These are phyloP conservation scores for Cystofilobasidium bisporidii DNA, from an alignment of 768 basidiomycete species.

Conservation along the genomic window DNA sequence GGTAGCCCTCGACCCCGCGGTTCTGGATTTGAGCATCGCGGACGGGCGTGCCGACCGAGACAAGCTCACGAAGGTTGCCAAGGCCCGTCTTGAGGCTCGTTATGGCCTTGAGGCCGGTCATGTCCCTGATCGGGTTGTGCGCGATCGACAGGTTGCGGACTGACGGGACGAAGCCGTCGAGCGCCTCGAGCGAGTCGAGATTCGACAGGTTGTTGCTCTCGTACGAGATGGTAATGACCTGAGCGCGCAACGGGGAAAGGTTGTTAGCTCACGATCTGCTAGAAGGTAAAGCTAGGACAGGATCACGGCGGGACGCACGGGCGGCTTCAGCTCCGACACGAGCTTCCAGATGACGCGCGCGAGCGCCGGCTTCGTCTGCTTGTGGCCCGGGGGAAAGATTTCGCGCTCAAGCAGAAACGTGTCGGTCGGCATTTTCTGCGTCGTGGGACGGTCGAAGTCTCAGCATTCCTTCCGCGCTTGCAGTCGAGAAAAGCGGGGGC, in stretches of 20 bases:
- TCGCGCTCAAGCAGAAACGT: conserved; percentile 18
- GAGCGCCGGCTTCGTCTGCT: conserved; percentile 17
- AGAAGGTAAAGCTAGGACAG: not conserved
- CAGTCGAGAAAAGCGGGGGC: not conserved
- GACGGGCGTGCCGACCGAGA: conserved; percentile 23
- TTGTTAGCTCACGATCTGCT: not conserved
- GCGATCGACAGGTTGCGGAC: conserved; percentile 27
- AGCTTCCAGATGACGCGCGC: conserved; percentile 29
- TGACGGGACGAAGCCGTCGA: conserved; percentile 10
- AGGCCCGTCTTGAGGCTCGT: conserved; percentile 26
- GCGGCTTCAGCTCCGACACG: conserved; percentile 26
- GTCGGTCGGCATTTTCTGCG: conserved; percentile 18
- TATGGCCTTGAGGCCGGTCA: conserved; percentile 19
- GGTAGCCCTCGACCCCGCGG: conserved; percentile 23
- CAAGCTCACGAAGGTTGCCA: conserved; percentile 16
- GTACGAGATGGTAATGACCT: conserved; percentile 27
- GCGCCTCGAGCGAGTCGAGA: conserved; percentile 25
- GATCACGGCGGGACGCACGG: conserved; percentile 7
- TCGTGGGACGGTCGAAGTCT: no score
- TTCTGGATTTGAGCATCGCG: conserved; percentile 14
- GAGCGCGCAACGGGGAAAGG: not conserved
- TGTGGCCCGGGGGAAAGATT: conserved; percentile 27
- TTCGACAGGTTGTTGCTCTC: conserved; percentile 23
- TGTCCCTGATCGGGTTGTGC: conserved; percentile 18
- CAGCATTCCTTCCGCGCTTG: not conserved